These are phyloP conservation scores for Scedosporium dehoogii DNA, from an alignment of 2,329 filamentous ascomycete genomes.

Conservation along the genomic window DNA sequence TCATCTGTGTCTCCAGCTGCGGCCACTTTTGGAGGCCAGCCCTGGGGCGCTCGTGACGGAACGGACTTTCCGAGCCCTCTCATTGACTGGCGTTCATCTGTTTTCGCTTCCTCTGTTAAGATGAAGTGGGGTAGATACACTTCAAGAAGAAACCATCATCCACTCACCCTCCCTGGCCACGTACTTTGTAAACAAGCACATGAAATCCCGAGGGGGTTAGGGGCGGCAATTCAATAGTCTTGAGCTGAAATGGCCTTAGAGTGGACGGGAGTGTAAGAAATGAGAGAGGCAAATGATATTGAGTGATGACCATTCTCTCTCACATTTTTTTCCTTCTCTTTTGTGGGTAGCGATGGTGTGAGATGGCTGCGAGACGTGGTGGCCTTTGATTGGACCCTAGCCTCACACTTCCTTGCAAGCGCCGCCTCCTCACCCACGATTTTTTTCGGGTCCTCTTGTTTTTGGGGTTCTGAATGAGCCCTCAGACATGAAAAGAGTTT, in stretches of 20 bases:
- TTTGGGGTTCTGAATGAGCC: not conserved
- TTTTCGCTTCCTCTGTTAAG: not conserved
- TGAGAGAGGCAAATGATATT: conserved; percentile 3
- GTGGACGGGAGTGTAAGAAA: not conserved
- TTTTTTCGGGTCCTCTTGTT: not conserved
- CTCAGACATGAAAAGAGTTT: not conserved
- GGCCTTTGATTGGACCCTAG: conserved; percentile 1
- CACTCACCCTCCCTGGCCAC: not conserved
- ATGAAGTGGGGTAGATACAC: not conserved
- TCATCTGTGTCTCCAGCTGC: not conserved
- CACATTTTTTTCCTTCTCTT: not conserved
- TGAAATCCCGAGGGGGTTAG: not conserved
- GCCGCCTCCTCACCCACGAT: not conserved
- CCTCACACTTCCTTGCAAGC: conserved; percentile 1
- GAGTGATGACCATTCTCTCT: not conserved
- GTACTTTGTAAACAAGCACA: not conserved
- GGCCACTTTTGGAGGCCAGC: conserved; percentile 1
- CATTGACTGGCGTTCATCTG: not conserved
- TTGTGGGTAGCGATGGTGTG: conserved; percentile 1
- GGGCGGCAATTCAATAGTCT: not conserved
- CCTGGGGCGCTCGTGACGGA: not conserved
- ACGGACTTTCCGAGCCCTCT: not conserved
- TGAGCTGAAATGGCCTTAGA: not conserved
- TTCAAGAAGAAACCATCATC: not conserved
- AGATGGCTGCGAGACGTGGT: conserved; percentile 8